Evolutionary conservation across 169 alveolate genomes (phyloP).

Genomic region (Plasmodium vivax): DNA sequence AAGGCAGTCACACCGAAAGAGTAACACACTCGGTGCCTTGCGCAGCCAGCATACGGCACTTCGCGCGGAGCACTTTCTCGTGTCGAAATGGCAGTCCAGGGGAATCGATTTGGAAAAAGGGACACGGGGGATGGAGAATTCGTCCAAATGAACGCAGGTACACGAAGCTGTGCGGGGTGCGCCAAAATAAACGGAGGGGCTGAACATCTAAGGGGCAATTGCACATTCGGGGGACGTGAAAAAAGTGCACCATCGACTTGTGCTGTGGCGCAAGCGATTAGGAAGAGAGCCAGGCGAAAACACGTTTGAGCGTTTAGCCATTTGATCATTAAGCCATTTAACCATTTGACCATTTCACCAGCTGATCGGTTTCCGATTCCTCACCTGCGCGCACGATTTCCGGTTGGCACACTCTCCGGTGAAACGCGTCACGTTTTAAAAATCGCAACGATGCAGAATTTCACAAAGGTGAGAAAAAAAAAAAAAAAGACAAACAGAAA

Average conservation of each 20-base stretch:
- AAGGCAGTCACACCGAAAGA: neutral
- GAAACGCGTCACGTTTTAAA: neutral
- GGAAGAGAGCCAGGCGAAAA: neutral
- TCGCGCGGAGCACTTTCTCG: neutral
- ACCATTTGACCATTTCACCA: too few relatives aligned
- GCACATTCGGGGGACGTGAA: neutral
- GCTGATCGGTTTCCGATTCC: too few relatives aligned
- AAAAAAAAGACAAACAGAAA: neutral
- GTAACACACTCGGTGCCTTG: neutral
- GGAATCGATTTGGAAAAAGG: neutral
- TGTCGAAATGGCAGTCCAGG: neutral
- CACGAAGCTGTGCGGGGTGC: neutral
- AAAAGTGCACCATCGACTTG: neutral
- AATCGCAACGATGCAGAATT: neutral
- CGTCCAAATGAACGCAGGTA: neutral
- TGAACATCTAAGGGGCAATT: neutral
- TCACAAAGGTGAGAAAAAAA: neutral
- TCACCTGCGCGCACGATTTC: neutral
- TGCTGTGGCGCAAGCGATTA: neutral
- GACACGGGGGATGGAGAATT: neutral
- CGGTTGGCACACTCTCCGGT: conserved; percentile 9
- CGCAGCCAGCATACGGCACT: neutral
- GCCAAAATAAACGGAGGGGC: neutral
- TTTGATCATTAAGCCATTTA: neutral
- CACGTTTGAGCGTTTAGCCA: too few relatives aligned